Conservation (phyloP, 2,329 filamentous ascomycete species). For the Stachybotrys chlorohalonatus region DNA sequence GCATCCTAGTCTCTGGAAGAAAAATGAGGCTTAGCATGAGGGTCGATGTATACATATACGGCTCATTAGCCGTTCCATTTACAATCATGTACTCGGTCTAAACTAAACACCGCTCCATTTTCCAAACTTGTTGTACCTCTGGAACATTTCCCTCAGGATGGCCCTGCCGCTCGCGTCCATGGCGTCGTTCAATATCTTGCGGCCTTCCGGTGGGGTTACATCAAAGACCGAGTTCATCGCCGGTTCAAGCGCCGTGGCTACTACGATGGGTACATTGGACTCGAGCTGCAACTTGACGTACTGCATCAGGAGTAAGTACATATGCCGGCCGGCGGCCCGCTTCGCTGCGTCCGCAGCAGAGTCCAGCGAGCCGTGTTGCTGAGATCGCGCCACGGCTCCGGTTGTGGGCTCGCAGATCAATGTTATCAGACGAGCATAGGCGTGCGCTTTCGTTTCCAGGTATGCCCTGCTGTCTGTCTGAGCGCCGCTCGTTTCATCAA, state of each 20-base stretch:
- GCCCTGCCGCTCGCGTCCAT: constrained; percentile 51
- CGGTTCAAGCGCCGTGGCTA: constrained; percentile 47
- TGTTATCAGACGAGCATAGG: constrained; percentile 47
- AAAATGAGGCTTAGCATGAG: constrained; percentile 10
- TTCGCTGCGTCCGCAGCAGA: constrained; percentile 54
- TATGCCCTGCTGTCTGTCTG: constrained; percentile 12
- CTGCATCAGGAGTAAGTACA: constrained; percentile 50
- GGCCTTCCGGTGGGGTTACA: constrained; percentile 44
- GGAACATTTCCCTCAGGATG: constrained; percentile 49
- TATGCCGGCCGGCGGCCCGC: constrained; percentile 50
- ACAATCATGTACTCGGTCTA: constrained; percentile 9
- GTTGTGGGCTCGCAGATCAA: constrained; percentile 51
- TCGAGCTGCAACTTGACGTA: constrained; percentile 56
- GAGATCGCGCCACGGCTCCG: constrained; percentile 41
- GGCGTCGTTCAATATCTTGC: constrained; percentile 49
- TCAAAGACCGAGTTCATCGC: constrained; percentile 51
- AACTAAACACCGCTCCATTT: constrained; percentile 52
- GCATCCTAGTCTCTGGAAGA: constrained; percentile 42
- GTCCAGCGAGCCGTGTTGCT: constrained; percentile 38
- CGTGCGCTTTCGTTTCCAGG: constrained; percentile 36
- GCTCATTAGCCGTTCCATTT: not conserved
- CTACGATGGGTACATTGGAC: constrained; percentile 35
- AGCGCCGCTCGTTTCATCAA: constrained; percentile 22
- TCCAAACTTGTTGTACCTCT: constrained; percentile 51
- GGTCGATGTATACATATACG: not conserved